Evolutionary conservation across 2,329 filamentous ascomycete genomes (phyloP), one percentile per base, ranked within the genome.

Genomic region (Pestalotiopsis fici): DNA sequence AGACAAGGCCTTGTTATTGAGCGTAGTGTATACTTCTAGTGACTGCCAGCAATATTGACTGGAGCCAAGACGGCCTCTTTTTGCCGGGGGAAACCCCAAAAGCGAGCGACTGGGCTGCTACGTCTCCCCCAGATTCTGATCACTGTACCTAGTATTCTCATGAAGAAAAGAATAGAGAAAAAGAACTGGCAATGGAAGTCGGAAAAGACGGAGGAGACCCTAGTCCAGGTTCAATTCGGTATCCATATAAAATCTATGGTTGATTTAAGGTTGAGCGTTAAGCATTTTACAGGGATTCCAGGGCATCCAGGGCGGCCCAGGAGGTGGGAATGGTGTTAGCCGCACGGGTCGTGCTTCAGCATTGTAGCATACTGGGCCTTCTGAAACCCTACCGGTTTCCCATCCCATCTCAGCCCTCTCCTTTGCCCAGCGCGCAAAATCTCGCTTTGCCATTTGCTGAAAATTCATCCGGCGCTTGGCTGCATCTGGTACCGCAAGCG

Each of bases 261-360:
- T 64, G 61, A 69, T 67, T 69, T 35, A 62, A 57, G 66, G 63
- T 59, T 47, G 54, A 69, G 67, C 54, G 68, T 65, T 68, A 74
- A 66, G 70, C 69, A 70, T n/a, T 50, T 35, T 27, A 72, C 70
- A 66, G 68, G 70, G 71, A 66, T 67, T 64, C 69, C 39, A 47
- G 39, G 13, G 56, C 18, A 27, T 12, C 15, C 27, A 27, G n/a
- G 57, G 27, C 25, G 57, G 23, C 23, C 55, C 27, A 37, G 57
- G 57, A 27, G 25, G 27, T 60, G 70, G 70, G 68, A 65, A 50
- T 50, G 43, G 43, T 50, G 43, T 60, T n/a, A 54, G 63, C 54
- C 47, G 70, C 71, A 71, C 74, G 74, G 74, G 74, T 72, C 18
- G 63, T 75, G 75, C 74, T 71, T 76, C 74, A 76, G 72, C 67